Conservation (phyloP, 768 basidiomycete genomes). For the Gymnopilus junonius region DNA sequence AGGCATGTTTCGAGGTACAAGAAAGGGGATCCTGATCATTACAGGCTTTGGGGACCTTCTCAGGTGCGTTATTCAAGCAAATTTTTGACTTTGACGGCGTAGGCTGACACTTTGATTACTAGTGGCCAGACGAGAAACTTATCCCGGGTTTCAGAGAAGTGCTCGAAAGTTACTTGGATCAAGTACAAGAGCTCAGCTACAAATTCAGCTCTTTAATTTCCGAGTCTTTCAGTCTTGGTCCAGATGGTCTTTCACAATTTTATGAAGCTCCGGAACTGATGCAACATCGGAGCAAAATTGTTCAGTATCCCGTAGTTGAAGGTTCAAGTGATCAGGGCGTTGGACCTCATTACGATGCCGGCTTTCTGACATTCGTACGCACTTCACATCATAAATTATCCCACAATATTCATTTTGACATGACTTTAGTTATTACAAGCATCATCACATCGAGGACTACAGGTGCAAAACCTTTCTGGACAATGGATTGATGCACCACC, state of each 20-base stretch:
- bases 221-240: constrained; percentile 69
- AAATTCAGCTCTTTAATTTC: constrained; percentile 64
- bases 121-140: constrained; percentile 81
- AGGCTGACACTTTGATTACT: no score
- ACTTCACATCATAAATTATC: background rate
- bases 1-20: constrained; percentile 64
- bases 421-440: constrained; percentile 72
- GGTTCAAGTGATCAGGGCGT: constrained; percentile 68
- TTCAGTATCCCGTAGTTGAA: constrained; percentile 69
- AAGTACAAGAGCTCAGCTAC: constrained; percentile 64
- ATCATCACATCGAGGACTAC: constrained; percentile 74
- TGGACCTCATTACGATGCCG: constrained; percentile 83
- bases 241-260: constrained; percentile 65
- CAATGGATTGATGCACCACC: constrained; percentile 86
- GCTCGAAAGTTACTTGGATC: constrained; percentile 59
- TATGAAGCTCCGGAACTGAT: constrained; percentile 62
- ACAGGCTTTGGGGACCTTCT: constrained; percentile 72
- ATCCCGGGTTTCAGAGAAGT: constrained; percentile 72
- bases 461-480: constrained; percentile 81
- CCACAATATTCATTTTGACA: background rate
- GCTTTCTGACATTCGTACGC: constrained; percentile 80
- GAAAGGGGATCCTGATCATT: constrained; percentile 63
- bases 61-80: no score
- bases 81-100: no score
- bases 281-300: constrained; percentile 80